Conservation (phyloP, 2,329 filamentous ascomycete species). For the Diplodia intermedia region DNA sequence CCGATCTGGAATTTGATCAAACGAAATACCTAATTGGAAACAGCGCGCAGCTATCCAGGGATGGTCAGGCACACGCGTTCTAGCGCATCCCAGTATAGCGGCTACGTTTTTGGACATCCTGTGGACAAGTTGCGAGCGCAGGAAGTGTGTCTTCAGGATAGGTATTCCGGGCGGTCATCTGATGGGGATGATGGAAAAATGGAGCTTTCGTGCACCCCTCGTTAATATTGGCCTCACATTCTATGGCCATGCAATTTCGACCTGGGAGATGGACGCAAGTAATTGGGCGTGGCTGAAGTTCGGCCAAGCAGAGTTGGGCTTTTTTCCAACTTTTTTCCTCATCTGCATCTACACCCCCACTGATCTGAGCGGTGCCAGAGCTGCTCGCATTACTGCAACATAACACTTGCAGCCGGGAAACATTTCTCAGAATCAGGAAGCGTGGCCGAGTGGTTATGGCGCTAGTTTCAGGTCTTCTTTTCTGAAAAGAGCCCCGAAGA, state of each 20-base stretch:
- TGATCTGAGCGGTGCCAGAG: no score
- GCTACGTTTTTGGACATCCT: background rate
- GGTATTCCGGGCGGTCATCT: background rate
- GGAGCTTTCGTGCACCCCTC: background rate
- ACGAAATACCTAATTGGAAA: slow-evolving; percentile 17
- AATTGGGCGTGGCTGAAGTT: slow-evolving; percentile 8
- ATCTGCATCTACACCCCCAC: slow-evolving; percentile 1
- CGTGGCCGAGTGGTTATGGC: slow-evolving; percentile 29
- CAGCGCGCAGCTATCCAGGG: background rate
- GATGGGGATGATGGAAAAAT: background rate
- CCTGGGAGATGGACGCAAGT: background rate
- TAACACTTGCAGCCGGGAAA: background rate
- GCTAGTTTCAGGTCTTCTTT: slow-evolving; percentile 26
- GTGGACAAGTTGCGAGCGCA: background rate
- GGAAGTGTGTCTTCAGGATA: background rate
- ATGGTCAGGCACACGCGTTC: background rate
- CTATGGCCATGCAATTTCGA: background rate
- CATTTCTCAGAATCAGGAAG: background rate
- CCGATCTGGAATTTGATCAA: slow-evolving; percentile 14
- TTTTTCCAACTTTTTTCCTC: background rate
- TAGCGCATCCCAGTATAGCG: slow-evolving; percentile 5
- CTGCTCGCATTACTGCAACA: no score
- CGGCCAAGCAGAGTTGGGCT: background rate
- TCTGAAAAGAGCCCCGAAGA: slow-evolving; percentile 21
- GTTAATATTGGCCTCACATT: background rate